Base-by-base conservation (phyloP, 2,329 filamentous ascomycete species). In the Fusarium sp. region DNA sequence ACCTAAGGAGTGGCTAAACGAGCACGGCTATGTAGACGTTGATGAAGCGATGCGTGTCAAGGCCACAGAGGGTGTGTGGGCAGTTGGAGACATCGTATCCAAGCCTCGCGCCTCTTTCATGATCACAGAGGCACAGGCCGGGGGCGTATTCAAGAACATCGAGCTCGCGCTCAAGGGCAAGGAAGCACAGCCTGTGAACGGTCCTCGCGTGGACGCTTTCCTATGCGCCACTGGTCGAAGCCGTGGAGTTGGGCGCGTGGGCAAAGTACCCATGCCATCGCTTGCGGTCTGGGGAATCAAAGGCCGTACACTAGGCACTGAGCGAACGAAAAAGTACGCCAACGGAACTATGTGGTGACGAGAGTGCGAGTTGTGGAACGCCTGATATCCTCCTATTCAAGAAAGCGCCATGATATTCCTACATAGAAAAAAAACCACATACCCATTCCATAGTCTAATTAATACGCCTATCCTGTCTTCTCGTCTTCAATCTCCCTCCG, bases 401-500 rank as follows among this genome's bases (percentile, higher is more conserved):
- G 59, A 69, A 70, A 68, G 67, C 69, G 71, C 71, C 65, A 52
- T 65, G 65, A 62, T 70, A 69, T 72, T 74, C 62, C 68, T 70
- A 74, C 62, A 73, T 60, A 68, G 49, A 61, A 57, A 67, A 67
- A 62, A 56, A 59, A 59, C 24, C 14, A 36, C 49, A 64, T 62
- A 51, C 44, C 58, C 61, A 58, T 43, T 45, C 60, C 49, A 24
- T 47, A 48, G 34, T 61, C 56, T 58, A 54, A 53, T 54, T 58
- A 44, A 30, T 57, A 32, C 53, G 39, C 84, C 78, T 82, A 81
- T 63, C 84, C 82, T 60, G 82, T 81, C 83, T 92, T 96, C 85
- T 95, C 94, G 21, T 93, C 90, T 74, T 97, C 94, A 79, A 98
- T 91, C 81, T 97, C 89, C 75, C 88, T 84, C 79, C 88, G 87